Base-by-base conservation (phyloP, 352 stramenopile genomes). In the Pythium phragmiticola region DNA sequence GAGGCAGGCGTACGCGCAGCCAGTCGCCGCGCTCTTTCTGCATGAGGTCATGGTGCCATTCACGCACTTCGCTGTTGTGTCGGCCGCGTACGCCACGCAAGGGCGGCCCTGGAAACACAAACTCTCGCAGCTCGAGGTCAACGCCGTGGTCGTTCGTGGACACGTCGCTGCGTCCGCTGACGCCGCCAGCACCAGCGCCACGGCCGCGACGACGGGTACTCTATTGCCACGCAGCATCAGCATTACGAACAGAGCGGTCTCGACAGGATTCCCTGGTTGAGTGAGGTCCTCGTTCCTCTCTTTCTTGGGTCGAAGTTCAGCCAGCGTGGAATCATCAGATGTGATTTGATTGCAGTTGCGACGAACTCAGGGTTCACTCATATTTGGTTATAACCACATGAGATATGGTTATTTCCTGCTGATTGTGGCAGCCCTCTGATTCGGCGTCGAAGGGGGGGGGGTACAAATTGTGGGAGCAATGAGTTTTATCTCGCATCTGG, bases 1-100 rank as follows among this genome's bases (percentile, higher is more conserved):
- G 57, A 87, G 84, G 46, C 82, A 90, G 57, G 82, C 74, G 59
- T 78, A 77, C 8, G 65, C 56, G 52, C 82, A 90, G 13, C 64
- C 60, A 4, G n/a, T 60, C 41, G 49, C 60, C 0, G 43, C 16
- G 47, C 47, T 67, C 14, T 52, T 57, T 41, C 53, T 43, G 39
- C 65, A 71, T 7, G 45, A 28, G 9, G 46, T 33, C 30, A 60
- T 53, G 0, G 4, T 7, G 23, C 48, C 28, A 11, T 49, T 17
- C 1, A 47, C 28, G 36, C 64, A 70, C 2, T 12, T 51, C 1
- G 50, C 21, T 0, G 30, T 46, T 2, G 52, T 46, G n/a, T 42
- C 67, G 0, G 57, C 62, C 2, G 68, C 69, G 64, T 78, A 87
- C 39, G 74, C 77, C 47, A 90, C 52, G 49, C 79, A 90, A 16